These are phyloP conservation scores for Pezicula neosporulosa DNA, from an alignment of 2,329 filamentous ascomycete species.

Conservation along the genomic window DNA sequence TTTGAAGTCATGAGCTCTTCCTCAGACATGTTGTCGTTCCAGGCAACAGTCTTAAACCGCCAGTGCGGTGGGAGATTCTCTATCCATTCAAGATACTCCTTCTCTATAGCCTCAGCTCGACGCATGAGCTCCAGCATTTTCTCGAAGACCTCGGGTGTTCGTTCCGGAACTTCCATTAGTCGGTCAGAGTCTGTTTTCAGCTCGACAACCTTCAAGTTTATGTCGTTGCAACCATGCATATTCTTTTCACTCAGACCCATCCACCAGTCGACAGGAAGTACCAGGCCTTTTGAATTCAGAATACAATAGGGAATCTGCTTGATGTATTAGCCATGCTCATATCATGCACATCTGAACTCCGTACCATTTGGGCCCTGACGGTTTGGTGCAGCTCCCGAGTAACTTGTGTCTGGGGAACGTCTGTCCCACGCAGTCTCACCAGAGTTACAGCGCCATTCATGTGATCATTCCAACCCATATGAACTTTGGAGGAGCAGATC, in stretches of 20 bases:
- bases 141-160: conserved; percentile 44
- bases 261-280: conserved; percentile 56
- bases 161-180: conserved; percentile 41
- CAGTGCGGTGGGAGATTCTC: conserved; percentile 46
- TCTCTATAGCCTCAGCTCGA: conserved; percentile 46
- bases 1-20: conserved; percentile 47
- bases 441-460: conserved; percentile 56
- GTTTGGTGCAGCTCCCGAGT: background rate
- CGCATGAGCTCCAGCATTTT: conserved; percentile 47
- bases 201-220: conserved; percentile 50
- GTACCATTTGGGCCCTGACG: background rate
- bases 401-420: background rate
- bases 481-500: conserved; percentile 47
- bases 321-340: background rate
- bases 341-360: background rate
- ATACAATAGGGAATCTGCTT: conserved; percentile 32
- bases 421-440: conserved; percentile 47
- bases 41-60: conserved; percentile 45
- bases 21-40: conserved; percentile 47
- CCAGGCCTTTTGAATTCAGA: conserved; percentile 44
- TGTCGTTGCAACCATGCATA: conserved; percentile 37
- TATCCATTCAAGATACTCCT: conserved; percentile 47
- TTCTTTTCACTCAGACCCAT: conserved; percentile 44
- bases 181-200: conserved; percentile 48
- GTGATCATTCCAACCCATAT: conserved; percentile 57